Evolutionary conservation across 2,329 filamentous ascomycete genomes (phyloP).

Genomic region (Purpureocillium takamizusanense): DNA sequence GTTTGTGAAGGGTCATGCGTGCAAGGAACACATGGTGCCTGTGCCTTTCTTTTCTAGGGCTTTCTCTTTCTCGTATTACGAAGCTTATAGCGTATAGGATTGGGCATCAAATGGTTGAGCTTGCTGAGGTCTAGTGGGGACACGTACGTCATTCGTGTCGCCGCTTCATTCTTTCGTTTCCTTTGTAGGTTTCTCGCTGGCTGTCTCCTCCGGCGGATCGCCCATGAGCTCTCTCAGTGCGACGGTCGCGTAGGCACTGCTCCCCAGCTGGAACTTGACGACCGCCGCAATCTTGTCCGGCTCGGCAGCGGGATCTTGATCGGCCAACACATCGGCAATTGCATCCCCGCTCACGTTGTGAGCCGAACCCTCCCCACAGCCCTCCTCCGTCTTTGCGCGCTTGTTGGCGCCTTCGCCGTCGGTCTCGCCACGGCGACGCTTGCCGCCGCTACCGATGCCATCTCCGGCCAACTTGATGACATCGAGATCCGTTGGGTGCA

Average conservation of each 20-base stretch:
- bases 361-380: conserved; percentile 1
- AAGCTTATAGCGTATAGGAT: neutral
- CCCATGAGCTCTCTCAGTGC: conserved; percentile 69
- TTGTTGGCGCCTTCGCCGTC: conserved; percentile 10
- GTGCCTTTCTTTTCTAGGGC: neutral
- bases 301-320: conserved; percentile 5
- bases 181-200: neutral
- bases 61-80: neutral
- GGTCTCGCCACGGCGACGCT: conserved; percentile 8
- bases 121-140: neutral
- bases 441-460: conserved; percentile 4
- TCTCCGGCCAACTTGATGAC: conserved; percentile 37
- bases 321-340: neutral
- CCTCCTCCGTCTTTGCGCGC: conserved; percentile 7
- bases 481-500: conserved; percentile 83
- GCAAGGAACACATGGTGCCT: neutral
- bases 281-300: conserved; percentile 51
- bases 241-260: conserved; percentile 80
- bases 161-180: neutral
- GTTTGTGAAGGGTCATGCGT: neutral
- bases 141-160: neutral
- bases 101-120: neutral
- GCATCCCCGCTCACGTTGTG: conserved; percentile 4
- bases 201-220: conserved; percentile 20
- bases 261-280: conserved; percentile 66